Base-by-base conservation (phyloP, 2,329 filamentous ascomycete species). In the Torrubiella hemipterigena region DNA sequence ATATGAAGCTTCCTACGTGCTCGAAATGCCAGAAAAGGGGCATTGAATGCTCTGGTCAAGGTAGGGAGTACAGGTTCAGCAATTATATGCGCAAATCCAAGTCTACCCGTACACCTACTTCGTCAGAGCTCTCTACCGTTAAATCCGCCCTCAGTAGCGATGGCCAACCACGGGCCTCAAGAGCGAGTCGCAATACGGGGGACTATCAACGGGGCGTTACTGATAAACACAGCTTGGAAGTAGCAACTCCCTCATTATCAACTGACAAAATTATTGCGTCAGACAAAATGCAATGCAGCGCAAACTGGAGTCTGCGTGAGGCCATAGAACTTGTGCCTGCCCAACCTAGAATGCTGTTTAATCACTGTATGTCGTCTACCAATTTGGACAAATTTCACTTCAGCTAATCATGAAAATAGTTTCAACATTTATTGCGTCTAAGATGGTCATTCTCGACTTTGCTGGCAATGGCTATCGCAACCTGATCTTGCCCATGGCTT, bases 391-490 rank as follows among this genome's bases (percentile, higher is more conserved):
- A 7, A 8, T 15, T 15, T 16, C 20, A 15, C 5, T n/a, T 16
- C n/a, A 5, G 21, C 16, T 10, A 30, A 16, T 9, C 21, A 7
- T 15, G 11, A 7, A 5, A 1, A 4, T 4, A 57, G 54, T 59
- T 27, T 52, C 56, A 4, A 42, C 52, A 13, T 47, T 34, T 9
- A 48, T 60, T 8, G 56, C 57, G 0, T 50, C 54, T 1, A 47
- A 50, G 14, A 60, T 61, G 56, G 55, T 61, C 2, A 48, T 59
- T 0, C 37, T 58, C 8, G 56, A 59, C 32, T 46, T 39, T 5
- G 29, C 42, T 0, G 43, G 36, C 7, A 60, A 61, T 22, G 57
- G 55, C 11, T 61, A 60, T 25, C 44, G 56, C 16, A 42, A 58
- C 6, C 33, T 58, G 9, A 47, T 61, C 6, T 42, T 61, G 3